Evolutionary conservation across 2,329 filamentous ascomycete genomes (phyloP).

Genomic region (Coniella lustricola): DNA sequence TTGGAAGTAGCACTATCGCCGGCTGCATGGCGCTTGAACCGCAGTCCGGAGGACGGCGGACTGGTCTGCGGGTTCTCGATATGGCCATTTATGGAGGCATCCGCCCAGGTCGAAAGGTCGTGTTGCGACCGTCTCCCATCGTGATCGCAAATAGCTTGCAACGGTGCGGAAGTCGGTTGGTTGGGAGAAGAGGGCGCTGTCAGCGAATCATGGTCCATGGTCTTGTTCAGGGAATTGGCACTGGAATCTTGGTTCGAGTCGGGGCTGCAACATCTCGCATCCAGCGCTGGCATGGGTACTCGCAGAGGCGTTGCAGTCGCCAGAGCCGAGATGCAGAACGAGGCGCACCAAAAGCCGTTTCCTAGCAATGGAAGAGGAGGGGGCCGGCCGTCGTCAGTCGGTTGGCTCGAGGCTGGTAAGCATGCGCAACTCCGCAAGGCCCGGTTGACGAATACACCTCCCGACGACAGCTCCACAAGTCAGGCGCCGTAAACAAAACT

Average conservation of each 20-base stretch:
- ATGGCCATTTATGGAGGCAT: background rate
- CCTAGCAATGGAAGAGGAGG: background rate
- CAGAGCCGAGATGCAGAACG: background rate
- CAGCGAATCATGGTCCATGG: slow-evolving; percentile 2
- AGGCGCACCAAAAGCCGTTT: background rate
- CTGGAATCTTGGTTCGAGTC: slow-evolving; percentile 9
- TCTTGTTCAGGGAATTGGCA: background rate
- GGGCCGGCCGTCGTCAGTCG: too few species aligned
- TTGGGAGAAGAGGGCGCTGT: background rate
- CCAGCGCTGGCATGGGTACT: slow-evolving; percentile 7
- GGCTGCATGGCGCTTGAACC: slow-evolving; percentile 15
- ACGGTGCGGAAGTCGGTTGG: background rate
- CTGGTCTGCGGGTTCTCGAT: background rate
- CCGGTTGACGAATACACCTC: background rate
- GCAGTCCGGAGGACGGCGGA: slow-evolving; percentile 5
- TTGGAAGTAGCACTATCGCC: slow-evolving; percentile 10
- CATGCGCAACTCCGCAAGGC: background rate
- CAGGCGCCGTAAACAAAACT: background rate
- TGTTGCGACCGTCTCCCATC: background rate
- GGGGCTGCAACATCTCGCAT: slow-evolving; percentile 6
- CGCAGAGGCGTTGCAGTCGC: background rate
- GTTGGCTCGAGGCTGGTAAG: background rate
- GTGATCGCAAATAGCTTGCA: background rate
- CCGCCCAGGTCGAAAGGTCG: background rate
- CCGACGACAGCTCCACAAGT: background rate